Base-by-base conservation (phyloP, 2,329 filamentous ascomycete species). In the Aspergillus aculeatus region DNA sequence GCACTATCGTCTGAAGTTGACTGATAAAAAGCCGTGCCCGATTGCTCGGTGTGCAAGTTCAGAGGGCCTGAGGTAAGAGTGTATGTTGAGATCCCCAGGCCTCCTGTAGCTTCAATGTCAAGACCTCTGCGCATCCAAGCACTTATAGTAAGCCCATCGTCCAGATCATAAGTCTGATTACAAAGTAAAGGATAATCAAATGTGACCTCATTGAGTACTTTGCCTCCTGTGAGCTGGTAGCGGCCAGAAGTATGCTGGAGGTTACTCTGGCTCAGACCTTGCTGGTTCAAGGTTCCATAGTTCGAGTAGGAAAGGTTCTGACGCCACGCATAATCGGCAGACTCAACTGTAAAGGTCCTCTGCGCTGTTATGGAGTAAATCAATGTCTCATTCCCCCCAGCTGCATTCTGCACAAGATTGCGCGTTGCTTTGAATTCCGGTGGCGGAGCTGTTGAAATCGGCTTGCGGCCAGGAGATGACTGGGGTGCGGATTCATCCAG, bases 121-220 rank as follows among this genome's bases (percentile, higher is more conserved):
- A 86, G 80, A 12, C 80, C 81, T 14, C 82, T 80, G 48, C 72
- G 72, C 64, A 87, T 72, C n/a, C 68, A 72, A 11, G 79, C 83
- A 24, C 76, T 68, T 57, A 83, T 80, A 2, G 77, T 78, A 54
- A 85, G 74, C n/a, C 77, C 79, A 55, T 82, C 73, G 64, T 82
- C 79, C 1, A 26, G 80, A 12, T 72, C 69, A 57, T 82, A 82
- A 1, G 81, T 81, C 16, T 81, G 83, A 66, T 84, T 84, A 51
- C 84, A 84, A 65, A 78, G 81, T 0, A 91, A 73, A 0, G 88
- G 88, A 66, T 89, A 91, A 9, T 73, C 73, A 69, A 87, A 89
- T 4, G 63, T 71, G 26, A 76, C 73, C 19, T 67, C 63, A 10
- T 69, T 68, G 57, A 79, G 81, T 3, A 23, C 69, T 70, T 54